Conservation (phyloP, 2,329 filamentous ascomycete species). For the Pseudogymnoascus verrucosus region DNA sequence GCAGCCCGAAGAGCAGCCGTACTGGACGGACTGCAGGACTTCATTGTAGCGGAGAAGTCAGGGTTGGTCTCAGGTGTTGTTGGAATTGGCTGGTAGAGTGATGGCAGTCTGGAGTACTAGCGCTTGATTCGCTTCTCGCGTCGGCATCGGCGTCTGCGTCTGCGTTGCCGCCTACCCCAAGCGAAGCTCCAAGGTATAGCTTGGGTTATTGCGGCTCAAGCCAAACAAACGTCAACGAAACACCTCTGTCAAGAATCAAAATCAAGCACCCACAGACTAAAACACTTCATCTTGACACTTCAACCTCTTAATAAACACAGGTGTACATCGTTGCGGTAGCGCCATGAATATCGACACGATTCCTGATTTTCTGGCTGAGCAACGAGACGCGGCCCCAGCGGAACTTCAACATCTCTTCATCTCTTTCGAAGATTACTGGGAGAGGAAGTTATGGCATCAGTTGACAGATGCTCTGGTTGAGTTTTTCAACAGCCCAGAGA, state of each 20-base stretch:
- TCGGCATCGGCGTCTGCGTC: constrained; percentile 6
- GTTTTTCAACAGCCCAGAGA: constrained; percentile 79
- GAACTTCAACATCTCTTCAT: constrained; percentile 84
- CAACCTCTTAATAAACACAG: neutral
- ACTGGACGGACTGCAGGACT: constrained; percentile 32
- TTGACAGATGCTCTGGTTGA: constrained; percentile 81
- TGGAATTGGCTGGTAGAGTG: constrained; percentile 2
- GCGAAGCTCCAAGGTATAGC: constrained; percentile 9
- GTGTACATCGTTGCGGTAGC: constrained; percentile 11
- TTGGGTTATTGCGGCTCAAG: constrained; percentile 4
- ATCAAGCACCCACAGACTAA: neutral
- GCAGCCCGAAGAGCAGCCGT: constrained; percentile 52
- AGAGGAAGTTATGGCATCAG: constrained; percentile 98
- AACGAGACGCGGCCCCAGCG: constrained; percentile 79
- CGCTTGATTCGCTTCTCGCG: constrained; percentile 9
- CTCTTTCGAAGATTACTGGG: constrained; percentile 93
- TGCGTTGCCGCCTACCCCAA: constrained; percentile 4
- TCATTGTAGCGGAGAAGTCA: constrained; percentile 26
- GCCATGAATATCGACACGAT: constrained; percentile 81
- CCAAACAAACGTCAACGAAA: constrained; percentile 6
- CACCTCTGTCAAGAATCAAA: neutral
- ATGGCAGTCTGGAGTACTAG: constrained; percentile 7
- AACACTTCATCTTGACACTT: neutral
- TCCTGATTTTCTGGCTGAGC: constrained; percentile 82
- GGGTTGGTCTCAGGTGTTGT: neutral